Evolutionary conservation across 495 filamentous ascomycete species (phyloP), one percentile per base, ranked within the genome.

Genomic region (Aspergillus sclerotioniger): DNA sequence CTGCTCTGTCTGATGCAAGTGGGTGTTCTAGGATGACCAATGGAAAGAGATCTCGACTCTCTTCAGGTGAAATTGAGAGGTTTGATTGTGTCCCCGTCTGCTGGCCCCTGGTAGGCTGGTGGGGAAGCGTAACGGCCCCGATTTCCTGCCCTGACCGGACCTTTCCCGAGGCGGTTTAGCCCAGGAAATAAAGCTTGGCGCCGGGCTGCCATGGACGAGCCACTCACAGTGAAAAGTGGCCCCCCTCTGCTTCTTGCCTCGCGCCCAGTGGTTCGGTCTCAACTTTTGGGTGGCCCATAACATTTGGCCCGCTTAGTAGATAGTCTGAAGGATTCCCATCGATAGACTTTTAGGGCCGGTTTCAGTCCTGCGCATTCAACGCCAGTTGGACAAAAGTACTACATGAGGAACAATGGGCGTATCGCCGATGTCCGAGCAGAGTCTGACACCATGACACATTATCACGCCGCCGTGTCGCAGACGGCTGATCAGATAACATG

Each of bases 111-210:
- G 37, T 41, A 13, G 8, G 3, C 15, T 39, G 5, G 9, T 13
- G 10, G 37, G 13, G 12, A n/a, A 41, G 20, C 13, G 46, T 51
- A 41, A n/a, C 37, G 37, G 37, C 37, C 37, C 37, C 33, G 33
- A 35, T 35, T 35, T 9, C 31, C 13, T 10, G 9, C 13, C 33
- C 33, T 35, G 33, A 13, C 33, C 33, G 33, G 8, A 13, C 33
- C 37, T 41, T 41, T 1, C 37, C 37, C 37, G n/a, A 41, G 12
- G 37, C n/a, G 12, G 37, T n/a, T 35, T 19, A 52, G 35, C 55
- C 43, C 48, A 33, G 21, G 45, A 25, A 58, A 9, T 37, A 52
- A 43, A 58, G 55, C 55, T 58, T 58, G 55, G 55, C 55, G 21
- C 47, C 49, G 21, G 21, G 31, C 45, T 48, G n/a, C 5, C 49